Evolutionary conservation across 495 filamentous ascomycete species (phyloP).

Genomic region (Pyronema domesticum): DNA sequence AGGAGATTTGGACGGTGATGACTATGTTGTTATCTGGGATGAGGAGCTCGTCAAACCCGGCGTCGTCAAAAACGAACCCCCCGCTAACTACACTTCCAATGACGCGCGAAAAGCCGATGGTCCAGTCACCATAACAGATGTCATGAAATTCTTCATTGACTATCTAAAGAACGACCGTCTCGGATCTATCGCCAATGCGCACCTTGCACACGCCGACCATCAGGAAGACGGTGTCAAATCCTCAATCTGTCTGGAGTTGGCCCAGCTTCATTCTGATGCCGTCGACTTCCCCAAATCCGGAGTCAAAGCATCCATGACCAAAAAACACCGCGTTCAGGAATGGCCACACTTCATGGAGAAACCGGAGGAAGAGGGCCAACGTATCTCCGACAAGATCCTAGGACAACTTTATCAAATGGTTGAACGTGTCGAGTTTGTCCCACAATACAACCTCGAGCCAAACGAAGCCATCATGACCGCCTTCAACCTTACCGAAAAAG

Average conservation of each 20-base stretch:
- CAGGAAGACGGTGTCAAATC: slow-evolving; percentile 45
- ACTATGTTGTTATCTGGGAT: slow-evolving; percentile 92
- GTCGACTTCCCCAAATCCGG: slow-evolving; percentile 95
- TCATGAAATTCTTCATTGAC: slow-evolving; percentile 70
- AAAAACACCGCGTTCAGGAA: slow-evolving; percentile 35
- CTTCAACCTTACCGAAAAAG: slow-evolving; percentile 34
- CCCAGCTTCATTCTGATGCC: slow-evolving; percentile 68
- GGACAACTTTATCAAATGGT: slow-evolving; percentile 70
- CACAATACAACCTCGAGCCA: slow-evolving; percentile 50
- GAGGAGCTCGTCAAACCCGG: slow-evolving; percentile 43
- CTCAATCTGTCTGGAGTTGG: slow-evolving; percentile 54
- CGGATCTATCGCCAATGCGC: slow-evolving; percentile 60
- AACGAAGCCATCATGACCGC: slow-evolving; percentile 57
- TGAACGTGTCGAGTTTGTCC: slow-evolving; percentile 48
- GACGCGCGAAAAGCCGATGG: slow-evolving; percentile 33
- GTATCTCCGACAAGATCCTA: slow-evolving; percentile 53
- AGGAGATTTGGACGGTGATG: slow-evolving; percentile 90
- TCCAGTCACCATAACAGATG: slow-evolving; percentile 46
- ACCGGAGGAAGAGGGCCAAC: slow-evolving; percentile 31
- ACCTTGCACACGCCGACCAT: slow-evolving; percentile 60
- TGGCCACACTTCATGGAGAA: slow-evolving; percentile 95
- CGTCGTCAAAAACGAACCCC: slow-evolving; percentile 43
- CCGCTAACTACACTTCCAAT: slow-evolving; percentile 53
- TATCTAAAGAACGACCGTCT: slow-evolving; percentile 90
- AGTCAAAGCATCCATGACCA: slow-evolving; percentile 46